These are phyloP conservation scores for Lachnellula hyalina DNA, from an alignment of 2,329 filamentous ascomycete species.

Conservation along the genomic window DNA sequence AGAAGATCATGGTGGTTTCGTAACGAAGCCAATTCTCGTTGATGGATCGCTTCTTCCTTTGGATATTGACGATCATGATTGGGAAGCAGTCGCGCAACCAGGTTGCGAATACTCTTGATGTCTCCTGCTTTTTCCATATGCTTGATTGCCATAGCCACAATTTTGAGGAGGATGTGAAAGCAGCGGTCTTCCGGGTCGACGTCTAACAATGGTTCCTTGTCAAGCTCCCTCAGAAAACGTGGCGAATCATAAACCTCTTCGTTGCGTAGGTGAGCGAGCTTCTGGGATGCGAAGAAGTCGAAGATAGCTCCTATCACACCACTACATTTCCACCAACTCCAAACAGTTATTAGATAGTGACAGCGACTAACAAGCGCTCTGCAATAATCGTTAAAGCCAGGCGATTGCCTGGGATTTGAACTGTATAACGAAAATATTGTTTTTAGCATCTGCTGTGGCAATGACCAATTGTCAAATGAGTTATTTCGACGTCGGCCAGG, in stretches of 20 bases:
- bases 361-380: conserved; percentile 55
- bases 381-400: conserved; percentile 63
- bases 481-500: conserved; percentile 34
- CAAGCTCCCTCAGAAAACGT: conserved; percentile 53
- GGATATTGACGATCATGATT: conserved; percentile 61
- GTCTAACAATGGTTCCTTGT: conserved; percentile 38
- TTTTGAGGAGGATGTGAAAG: conserved; percentile 64
- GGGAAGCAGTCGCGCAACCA: conserved; percentile 56
- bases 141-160: conserved; percentile 52
- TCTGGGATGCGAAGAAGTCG: conserved; percentile 61
- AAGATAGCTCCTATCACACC: conserved; percentile 55
- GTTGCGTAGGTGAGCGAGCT: conserved; percentile 57
- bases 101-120: conserved; percentile 53
- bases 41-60: conserved; percentile 55
- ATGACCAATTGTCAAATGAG: conserved; percentile 52
- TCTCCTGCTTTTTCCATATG: conserved; percentile 44
- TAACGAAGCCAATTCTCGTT: conserved; percentile 57
- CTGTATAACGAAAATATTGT: conserved; percentile 55
- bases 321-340: conserved; percentile 58
- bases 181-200: conserved; percentile 53
- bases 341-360: conserved; percentile 57
- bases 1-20: conserved; percentile 66
- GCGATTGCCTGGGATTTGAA: conserved; percentile 47
- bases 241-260: conserved; percentile 59
- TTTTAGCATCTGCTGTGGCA: conserved; percentile 53